Evolutionary conservation across 495 filamentous ascomycete genomes (phyloP).

Genomic region (Astrothelium subdiscretum): DNA sequence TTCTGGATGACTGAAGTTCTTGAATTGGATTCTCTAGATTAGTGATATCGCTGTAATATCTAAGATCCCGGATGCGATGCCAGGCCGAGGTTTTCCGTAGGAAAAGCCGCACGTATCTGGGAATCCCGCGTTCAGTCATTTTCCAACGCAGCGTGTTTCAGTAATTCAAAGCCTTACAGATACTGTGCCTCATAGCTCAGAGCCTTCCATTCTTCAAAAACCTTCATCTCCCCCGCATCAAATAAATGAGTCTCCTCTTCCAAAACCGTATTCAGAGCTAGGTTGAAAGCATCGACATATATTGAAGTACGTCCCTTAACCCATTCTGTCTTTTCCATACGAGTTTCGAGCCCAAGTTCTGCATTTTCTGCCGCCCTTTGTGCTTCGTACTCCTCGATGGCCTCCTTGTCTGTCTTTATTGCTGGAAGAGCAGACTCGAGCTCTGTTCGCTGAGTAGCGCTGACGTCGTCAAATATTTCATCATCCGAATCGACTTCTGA

Average conservation of each 20-base stretch:
- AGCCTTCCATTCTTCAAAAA: slow-evolving; percentile 65
- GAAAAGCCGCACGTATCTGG: slow-evolving; percentile 82
- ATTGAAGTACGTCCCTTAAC: slow-evolving; percentile 65
- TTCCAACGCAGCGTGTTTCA: neutral
- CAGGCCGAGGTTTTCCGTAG: slow-evolving; percentile 88
- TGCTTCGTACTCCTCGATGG: slow-evolving; percentile 71
- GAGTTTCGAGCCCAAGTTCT: slow-evolving; percentile 32
- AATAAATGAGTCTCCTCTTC: slow-evolving; percentile 86
- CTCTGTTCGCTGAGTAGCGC: slow-evolving; percentile 45
- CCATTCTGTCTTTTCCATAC: slow-evolving; percentile 47
- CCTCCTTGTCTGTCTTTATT: slow-evolving; percentile 53
- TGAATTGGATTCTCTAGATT: slow-evolving; percentile 54
- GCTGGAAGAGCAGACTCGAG: slow-evolving; percentile 66
- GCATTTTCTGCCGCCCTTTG: slow-evolving; percentile 36
- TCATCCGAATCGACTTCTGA: slow-evolving; percentile 25
- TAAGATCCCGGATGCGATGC: slow-evolving; percentile 70
- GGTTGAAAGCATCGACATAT: slow-evolving; percentile 94
- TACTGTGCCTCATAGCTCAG: slow-evolving; percentile 84
- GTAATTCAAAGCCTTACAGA: slow-evolving; percentile 44
- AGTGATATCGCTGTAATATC: slow-evolving; percentile 72
- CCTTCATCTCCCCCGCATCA: slow-evolving; percentile 59
- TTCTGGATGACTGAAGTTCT: slow-evolving; percentile 40
- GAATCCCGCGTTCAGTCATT: slow-evolving; percentile 6
- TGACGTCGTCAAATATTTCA: slow-evolving; percentile 10
- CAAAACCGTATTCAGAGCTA: slow-evolving; percentile 82